These are phyloP conservation scores for Chlorella variabilis DNA, from an alignment of 163 green algal species.

Conservation along the genomic window DNA sequence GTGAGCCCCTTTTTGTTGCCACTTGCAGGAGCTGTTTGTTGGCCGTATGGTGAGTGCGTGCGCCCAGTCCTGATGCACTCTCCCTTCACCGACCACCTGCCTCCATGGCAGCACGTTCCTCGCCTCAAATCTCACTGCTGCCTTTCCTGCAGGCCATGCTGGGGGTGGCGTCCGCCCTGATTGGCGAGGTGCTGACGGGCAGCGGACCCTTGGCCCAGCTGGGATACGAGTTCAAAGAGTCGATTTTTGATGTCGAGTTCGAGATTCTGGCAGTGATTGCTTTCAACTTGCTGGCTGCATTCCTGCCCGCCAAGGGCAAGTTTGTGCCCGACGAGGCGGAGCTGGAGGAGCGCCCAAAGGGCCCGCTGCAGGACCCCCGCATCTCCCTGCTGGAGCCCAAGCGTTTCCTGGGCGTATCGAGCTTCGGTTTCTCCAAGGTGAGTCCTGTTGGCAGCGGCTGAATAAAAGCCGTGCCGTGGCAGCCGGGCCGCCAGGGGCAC, in stretches of 20 bases:
- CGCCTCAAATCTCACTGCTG: too few relatives aligned
- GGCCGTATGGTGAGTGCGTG: conserved; percentile 48
- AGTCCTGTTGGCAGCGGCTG: too few relatives aligned
- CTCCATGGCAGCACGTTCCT: too few relatives aligned
- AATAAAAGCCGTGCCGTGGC: too few relatives aligned
- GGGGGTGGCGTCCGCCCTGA: conserved; percentile 66
- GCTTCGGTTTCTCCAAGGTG: conserved; percentile 75
- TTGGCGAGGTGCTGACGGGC: conserved; percentile 78
- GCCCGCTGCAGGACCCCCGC: conserved; percentile 60
- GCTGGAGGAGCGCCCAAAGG: conserved; percentile 46
- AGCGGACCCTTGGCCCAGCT: conserved; percentile 81
- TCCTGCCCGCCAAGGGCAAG: conserved; percentile 49
- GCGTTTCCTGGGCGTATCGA: conserved; percentile 69
- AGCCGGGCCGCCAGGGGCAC: too few relatives aligned
- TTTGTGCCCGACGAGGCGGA: conserved; percentile 64
- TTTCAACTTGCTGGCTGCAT: conserved; percentile 74
- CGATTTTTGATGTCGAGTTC: conserved; percentile 41
- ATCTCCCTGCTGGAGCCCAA: conserved; percentile 56
- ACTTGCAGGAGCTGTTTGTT: conserved; percentile 88
- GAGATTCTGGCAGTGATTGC: conserved; percentile 70
- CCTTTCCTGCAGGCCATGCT: conserved; percentile 75
- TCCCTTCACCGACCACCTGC: too few relatives aligned
- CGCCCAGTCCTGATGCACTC: too few relatives aligned
- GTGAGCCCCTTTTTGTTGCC: too few relatives aligned
- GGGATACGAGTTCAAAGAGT: conserved; percentile 70